Conservation (phyloP, 495 filamentous ascomycete genomes). For the Aspergillus diversus region DNA sequence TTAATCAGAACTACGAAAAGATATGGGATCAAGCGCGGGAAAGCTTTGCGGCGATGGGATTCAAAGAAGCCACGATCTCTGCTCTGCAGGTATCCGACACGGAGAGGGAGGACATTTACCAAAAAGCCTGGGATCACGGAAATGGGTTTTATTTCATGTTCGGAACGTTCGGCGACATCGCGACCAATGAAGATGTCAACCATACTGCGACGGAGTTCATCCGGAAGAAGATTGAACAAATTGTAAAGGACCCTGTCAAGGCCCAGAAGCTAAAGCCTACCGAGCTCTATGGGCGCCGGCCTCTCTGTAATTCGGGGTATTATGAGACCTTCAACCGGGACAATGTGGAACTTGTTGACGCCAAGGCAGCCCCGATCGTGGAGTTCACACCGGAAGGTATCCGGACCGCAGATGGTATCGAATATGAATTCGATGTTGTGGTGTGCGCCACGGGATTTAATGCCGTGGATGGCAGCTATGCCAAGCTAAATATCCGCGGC, state of each 20-base stretch:
- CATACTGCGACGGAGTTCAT: conserved; percentile 29
- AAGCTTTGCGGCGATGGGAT: conserved; percentile 16
- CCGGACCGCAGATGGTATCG: conserved; percentile 34
- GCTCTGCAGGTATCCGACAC: conserved; percentile 13
- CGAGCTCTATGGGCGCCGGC: conserved; percentile 23
- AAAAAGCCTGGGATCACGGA: conserved; percentile 28
- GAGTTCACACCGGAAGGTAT: conserved; percentile 51
- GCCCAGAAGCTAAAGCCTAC: conserved; percentile 20
- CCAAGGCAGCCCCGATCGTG: conserved; percentile 35
- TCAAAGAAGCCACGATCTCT: conserved; percentile 7
- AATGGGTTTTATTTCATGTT: conserved; percentile 32
- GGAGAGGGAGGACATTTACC: conserved; percentile 24
- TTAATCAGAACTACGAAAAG: conserved; percentile 17
- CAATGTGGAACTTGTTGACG: conserved; percentile 25
- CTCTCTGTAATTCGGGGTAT: conserved; percentile 26
- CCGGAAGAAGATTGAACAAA: conserved; percentile 24
- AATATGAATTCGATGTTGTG: conserved; percentile 53
- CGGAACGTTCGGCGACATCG: conserved; percentile 28
- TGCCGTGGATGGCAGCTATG: conserved; percentile 48
- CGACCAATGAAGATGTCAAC: conserved; percentile 24
- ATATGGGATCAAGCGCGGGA: conserved; percentile 17
- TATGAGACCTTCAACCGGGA: conserved; percentile 35
- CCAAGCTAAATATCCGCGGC: conserved; percentile 33
- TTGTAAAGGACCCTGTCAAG: conserved; percentile 26
- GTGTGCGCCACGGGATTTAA: conserved; percentile 59